Conservation (phyloP, 192 early-diverging fungal genomes). For the Umbelopsis sp. region DNA sequence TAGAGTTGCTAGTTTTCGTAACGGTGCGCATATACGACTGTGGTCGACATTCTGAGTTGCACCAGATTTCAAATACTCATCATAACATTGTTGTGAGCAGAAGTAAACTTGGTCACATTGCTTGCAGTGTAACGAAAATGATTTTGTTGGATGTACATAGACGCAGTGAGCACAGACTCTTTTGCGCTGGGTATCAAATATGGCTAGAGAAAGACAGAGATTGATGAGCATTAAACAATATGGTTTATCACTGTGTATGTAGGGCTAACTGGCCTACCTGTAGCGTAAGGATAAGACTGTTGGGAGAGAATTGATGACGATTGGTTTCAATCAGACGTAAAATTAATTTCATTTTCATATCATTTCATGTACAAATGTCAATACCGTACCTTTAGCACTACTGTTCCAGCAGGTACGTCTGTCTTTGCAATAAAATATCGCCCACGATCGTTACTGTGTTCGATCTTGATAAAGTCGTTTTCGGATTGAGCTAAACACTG, state of each 20-base stretch:
- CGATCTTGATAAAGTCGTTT: background rate
- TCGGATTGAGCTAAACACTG: slow-evolving; percentile 6
- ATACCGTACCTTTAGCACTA: slow-evolving; percentile 1
- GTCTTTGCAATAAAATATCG: slow-evolving; percentile 8
- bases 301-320: background rate
- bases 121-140: slow-evolving; percentile 54
- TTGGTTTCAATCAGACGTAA: background rate
- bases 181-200: slow-evolving; percentile 65
- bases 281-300: slow-evolving; percentile 24
- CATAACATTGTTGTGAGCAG: slow-evolving; percentile 51
- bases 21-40: slow-evolving; percentile 44
- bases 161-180: slow-evolving; percentile 66
- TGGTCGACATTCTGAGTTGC: slow-evolving; percentile 28
- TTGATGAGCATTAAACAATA: background rate
- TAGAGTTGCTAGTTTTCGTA: slow-evolving; percentile 61
- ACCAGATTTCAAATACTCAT: slow-evolving; percentile 38
- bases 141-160: slow-evolving; percentile 47
- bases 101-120: slow-evolving; percentile 65
- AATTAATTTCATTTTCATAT: no score
- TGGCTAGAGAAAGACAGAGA: slow-evolving; percentile 16
- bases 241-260: no score
- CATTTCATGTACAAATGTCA: background rate
- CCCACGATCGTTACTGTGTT: background rate
- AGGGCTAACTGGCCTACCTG: slow-evolving; percentile 15
- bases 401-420: background rate